Evolutionary conservation across 441 rosid species (phyloP).

Genomic region (Syzygium malaccense): DNA sequence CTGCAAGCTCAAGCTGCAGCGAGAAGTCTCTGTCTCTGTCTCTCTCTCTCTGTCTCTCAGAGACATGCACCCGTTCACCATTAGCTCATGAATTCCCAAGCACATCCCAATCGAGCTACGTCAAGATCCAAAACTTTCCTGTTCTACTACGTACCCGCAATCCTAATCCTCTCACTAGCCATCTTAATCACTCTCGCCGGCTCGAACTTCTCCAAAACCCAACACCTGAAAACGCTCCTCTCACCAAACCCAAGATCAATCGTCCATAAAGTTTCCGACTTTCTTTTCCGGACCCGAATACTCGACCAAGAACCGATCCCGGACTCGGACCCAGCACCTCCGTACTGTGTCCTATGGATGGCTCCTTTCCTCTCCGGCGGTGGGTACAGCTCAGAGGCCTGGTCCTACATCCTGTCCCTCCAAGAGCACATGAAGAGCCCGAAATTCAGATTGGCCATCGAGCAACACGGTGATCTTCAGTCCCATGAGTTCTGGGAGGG

Average conservation of each 20-base stretch:
- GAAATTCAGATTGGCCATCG: conserved; percentile 44
- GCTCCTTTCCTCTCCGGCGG: conserved; percentile 91
- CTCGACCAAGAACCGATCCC: neutral
- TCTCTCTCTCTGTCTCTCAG: neutral
- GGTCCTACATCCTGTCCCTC: conserved; percentile 70
- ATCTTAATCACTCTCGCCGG: conserved; percentile 23
- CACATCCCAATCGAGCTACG: conserved; percentile 1
- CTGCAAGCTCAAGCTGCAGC: neutral
- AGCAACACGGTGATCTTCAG: conserved; percentile 71
- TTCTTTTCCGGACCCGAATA: conserved; percentile 3
- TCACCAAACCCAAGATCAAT: conserved; percentile 11
- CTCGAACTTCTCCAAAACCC: conserved; percentile 28
- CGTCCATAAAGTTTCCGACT: conserved; percentile 18
- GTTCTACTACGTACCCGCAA: conserved; percentile 28
- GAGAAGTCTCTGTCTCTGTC: neutral
- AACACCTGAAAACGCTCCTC: conserved; percentile 26
- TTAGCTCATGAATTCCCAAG: conserved; percentile 15
- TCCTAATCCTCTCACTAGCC: conserved; percentile 36
- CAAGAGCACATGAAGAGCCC: conserved; percentile 22
- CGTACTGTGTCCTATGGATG: conserved; percentile 84
- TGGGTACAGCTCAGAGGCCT: conserved; percentile 88
- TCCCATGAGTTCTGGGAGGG: conserved; percentile 70
- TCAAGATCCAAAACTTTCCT: conserved; percentile 21
- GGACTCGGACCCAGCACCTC: conserved; percentile 12
- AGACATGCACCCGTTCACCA: neutral